These are phyloP conservation scores for Fusarium euwallaceae DNA, from an alignment of 2,329 filamentous ascomycete genomes.

Conservation along the genomic window DNA sequence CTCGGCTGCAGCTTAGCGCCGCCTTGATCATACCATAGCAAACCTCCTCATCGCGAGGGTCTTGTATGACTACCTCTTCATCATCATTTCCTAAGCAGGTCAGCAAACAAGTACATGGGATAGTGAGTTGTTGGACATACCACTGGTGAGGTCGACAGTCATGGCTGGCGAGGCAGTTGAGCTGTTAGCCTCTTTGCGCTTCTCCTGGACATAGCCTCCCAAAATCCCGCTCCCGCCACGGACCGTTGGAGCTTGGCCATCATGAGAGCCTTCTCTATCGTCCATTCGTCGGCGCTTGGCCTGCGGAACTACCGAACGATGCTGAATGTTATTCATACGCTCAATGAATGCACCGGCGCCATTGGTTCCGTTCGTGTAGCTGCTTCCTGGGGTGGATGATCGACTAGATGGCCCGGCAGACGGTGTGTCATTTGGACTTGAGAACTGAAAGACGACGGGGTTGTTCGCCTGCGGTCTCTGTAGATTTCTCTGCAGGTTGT, in stretches of 20 bases:
- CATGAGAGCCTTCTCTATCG: constrained; percentile 58
- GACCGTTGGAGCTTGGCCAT: constrained; percentile 49
- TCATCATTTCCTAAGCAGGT: constrained; percentile 62
- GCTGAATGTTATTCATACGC: constrained; percentile 79
- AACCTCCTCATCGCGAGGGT: constrained; percentile 77
- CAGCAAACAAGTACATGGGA: constrained; percentile 9
- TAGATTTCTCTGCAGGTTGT: constrained; percentile 39
- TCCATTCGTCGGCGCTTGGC: constrained; percentile 75
- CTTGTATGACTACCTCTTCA: constrained; percentile 68
- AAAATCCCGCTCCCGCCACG: constrained; percentile 68
- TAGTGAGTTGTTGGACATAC: constrained; percentile 49
- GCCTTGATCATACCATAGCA: constrained; percentile 85
- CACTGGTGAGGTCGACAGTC: constrained; percentile 71
- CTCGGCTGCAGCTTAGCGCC: constrained; percentile 73
- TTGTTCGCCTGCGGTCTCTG: constrained; percentile 46
- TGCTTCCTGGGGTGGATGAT: constrained; percentile 51
- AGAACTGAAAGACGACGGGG: constrained; percentile 59
- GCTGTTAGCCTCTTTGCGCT: constrained; percentile 59
- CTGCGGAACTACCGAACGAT: constrained; percentile 70
- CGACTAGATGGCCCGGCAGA: constrained; percentile 51
- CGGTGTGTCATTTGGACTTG: constrained; percentile 52
- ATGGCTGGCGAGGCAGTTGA: constrained; percentile 51
- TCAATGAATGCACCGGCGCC: constrained; percentile 77
- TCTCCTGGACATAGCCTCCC: constrained; percentile 75
- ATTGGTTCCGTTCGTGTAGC: constrained; percentile 39